Conservation (phyloP, 768 basidiomycete species). For the Glaciozyma martinii region DNA sequence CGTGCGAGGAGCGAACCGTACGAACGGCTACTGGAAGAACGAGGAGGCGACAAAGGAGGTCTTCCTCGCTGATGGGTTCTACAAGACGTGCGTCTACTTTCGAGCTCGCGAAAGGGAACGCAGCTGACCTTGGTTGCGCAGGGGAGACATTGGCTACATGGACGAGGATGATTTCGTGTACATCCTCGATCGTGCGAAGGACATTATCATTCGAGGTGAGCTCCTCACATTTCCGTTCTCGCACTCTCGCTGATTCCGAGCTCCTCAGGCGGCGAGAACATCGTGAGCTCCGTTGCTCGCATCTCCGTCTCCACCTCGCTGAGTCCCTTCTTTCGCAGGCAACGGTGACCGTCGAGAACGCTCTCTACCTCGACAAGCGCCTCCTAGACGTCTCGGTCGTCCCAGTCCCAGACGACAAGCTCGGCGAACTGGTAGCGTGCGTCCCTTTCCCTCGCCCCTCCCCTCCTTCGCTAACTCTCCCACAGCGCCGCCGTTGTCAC, state of each 20-base stretch:
- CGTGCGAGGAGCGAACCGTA: neutral
- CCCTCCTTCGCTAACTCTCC: neutral
- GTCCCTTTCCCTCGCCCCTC: slow-evolving; percentile 11
- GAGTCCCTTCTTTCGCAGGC: neutral
- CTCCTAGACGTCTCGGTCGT: slow-evolving; percentile 31
- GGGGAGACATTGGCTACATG: slow-evolving; percentile 32
- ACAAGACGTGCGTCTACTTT: slow-evolving; percentile 34
- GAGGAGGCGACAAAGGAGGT: slow-evolving; percentile 31
- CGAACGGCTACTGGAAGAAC: slow-evolving; percentile 30
- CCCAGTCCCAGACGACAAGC: slow-evolving; percentile 20
- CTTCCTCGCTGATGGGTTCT: slow-evolving; percentile 42
- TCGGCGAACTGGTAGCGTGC: slow-evolving; percentile 29
- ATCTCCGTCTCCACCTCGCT: neutral
- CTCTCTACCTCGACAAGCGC: slow-evolving; percentile 17
- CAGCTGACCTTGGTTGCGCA: neutral
- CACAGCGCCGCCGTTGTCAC: neutral
- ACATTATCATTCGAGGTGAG: slow-evolving; percentile 19
- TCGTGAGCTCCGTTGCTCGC: neutral
- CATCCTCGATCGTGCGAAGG: slow-evolving; percentile 31
- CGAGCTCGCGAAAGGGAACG: neutral
- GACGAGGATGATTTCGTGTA: slow-evolving; percentile 34
- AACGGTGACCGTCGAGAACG: slow-evolving; percentile 32
- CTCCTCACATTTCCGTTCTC: too few relatives aligned
- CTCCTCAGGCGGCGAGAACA: neutral
- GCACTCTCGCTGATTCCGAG: too few relatives aligned